Evolutionary conservation across 768 basidiomycete species (phyloP), one percentile per base, ranked within the genome.

Genomic region (Mrakia gelida): DNA sequence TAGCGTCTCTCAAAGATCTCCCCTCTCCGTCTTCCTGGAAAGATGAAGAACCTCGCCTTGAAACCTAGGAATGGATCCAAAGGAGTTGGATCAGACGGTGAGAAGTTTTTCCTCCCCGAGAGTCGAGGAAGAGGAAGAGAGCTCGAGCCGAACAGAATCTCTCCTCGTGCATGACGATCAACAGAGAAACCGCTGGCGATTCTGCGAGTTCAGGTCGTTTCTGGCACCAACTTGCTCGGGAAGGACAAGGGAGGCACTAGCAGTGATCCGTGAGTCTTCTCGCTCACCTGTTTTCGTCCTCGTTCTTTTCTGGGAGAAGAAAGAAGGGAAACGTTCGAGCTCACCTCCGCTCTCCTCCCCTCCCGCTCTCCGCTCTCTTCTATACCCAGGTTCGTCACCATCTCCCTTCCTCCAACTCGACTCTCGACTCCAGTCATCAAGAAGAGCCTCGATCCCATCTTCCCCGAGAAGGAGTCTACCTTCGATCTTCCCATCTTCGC

Each of bases 401-500:
- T 89, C 38, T 90, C 88, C 4, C 83, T 91, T 63, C 86, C 89
- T 45, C 88, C 86, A 76, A 87, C 86, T 3, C 87, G 90, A 15
- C 86, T 89, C 49, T 88, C 90, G 41, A 97, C 95, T 0, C 89
- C 93, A 0, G 91, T 92, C 28, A 85, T 88, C 38, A 95, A 92
- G 83, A 88, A 89, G 71, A 91, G 87, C 0, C 81, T 90, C 30
- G 91, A 91, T 80, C 95, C 94, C 6, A 82, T 85, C 0, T 96
- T 88, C 80, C 80, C 86, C 0, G 79, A 90, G 16, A 90, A 90
- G 79, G 89, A 92, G 81, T 90, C 93, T 16, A 95, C 93, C 0
- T 98, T 95, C 83, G 92, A 96, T 78, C 93, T 95, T 81, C 92
- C 94, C 0, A 87, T 97, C 26, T 92, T 90, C 23, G 87, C 92